Evolutionary conservation across 1,139 yeast species (phyloP), one percentile per base, ranked within the genome.

Genomic region (Candida tunisiensis): DNA sequence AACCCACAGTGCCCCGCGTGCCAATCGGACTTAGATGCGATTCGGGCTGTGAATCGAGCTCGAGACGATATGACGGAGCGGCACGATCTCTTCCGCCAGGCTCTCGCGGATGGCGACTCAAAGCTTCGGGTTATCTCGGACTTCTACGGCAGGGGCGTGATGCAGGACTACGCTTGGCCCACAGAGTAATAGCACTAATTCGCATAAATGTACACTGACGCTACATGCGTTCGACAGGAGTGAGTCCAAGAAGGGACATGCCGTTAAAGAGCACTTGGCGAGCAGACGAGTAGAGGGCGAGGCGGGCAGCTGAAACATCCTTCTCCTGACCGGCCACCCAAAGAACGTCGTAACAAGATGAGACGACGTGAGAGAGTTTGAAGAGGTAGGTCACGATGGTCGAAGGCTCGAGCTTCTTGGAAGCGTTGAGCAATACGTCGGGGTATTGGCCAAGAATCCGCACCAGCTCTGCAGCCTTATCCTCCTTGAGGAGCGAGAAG

Each of bases 191-290:
- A 8, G 5, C 10, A 13, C 10, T 15, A 5, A 18, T 25, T 5
- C 5, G 17, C 16, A 16, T 11, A 3, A 13, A 22, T 5, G 10
- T 3, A 10, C 16, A 8, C 15, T 15, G 9, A 12, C 11, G 21
- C 55, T 64, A 88, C 98, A 88, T 88, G 70, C 99, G 77, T 47
- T 88, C 94, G 39, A 91, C 98, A 16, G 99, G 98, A 30, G 96
- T 85, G 51, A 91, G 66, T 33, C 95, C 94, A 47, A 91, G 63
- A 49, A 91, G 62, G 26, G 62, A 62, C 91, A 91, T 77, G 64
- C 96, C 99, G 49, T 85, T 85, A 59, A 65, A 63, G 44, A 91
- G 64, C 15, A 82, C 92, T 58, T 78, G 92, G 60, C 88, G 74
- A 30, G 95, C 94, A 38, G 94, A 65, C 35, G 77, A 65, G 55